These are phyloP conservation scores for Chaetoscypha palmicola DNA, from an alignment of 2,329 filamentous ascomycete species.

Conservation along the genomic window DNA sequence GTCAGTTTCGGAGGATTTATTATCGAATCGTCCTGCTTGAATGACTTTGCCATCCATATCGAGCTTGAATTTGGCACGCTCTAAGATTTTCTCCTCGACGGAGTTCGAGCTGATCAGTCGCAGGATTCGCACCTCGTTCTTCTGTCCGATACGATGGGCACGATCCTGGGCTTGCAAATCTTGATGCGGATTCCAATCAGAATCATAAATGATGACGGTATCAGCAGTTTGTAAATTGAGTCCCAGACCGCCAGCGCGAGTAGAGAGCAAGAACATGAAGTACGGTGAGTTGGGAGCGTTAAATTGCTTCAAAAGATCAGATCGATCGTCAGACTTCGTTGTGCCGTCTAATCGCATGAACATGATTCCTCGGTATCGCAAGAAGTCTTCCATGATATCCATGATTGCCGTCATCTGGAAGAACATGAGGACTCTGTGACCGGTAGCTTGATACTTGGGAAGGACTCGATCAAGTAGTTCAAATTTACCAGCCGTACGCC, in stretches of 20 bases:
- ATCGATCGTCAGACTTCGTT: constrained; percentile 95
- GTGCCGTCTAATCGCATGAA: constrained; percentile 94
- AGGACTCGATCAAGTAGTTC: constrained; percentile 87
- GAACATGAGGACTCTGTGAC: constrained; percentile 97
- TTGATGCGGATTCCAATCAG: constrained; percentile 99
- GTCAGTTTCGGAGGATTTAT: constrained; percentile 97
- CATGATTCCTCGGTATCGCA: constrained; percentile 73
- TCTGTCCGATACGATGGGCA: constrained; percentile 99
- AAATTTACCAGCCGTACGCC: constrained; percentile 95
- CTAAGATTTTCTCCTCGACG: constrained; percentile 96
- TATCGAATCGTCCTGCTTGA: constrained; percentile 97
- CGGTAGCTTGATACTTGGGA: constrained; percentile 85
- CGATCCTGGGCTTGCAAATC: constrained; percentile 99
- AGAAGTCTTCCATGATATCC: constrained; percentile 99
- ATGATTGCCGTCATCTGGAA: constrained; percentile 99
- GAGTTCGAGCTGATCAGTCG: constrained; percentile 94
- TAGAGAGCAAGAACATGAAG: constrained; percentile 98
- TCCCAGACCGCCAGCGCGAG: constrained; percentile 94
- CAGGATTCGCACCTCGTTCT: constrained; percentile 97
- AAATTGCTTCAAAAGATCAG: constrained; percentile 80
- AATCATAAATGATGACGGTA: constrained; percentile 99
- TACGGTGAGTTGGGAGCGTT: constrained; percentile 87
- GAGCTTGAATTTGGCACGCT: constrained; percentile 93
- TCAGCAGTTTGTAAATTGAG: constrained; percentile 96
- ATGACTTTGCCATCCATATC: constrained; percentile 99